These are phyloP conservation scores for Emydomyces testavorans DNA, from an alignment of 2,329 filamentous ascomycete genomes.

Conservation along the genomic window DNA sequence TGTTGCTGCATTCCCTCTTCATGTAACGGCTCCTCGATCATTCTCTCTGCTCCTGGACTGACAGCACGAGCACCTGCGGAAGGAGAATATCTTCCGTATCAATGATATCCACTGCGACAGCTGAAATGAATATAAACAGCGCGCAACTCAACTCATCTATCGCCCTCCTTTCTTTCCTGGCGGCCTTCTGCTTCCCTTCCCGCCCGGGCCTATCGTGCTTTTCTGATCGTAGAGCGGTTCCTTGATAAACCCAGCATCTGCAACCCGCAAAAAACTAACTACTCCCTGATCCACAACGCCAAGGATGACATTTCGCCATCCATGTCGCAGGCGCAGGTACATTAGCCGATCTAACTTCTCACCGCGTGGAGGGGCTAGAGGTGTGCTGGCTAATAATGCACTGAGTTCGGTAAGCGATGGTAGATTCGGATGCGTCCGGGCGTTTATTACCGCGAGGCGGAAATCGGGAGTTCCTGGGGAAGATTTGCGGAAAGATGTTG, in stretches of 20 bases:
- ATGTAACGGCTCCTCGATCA: no score
- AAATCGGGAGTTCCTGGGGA: constrained; percentile 70
- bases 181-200: constrained; percentile 20
- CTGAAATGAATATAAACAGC: background rate
- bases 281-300: constrained; percentile 84
- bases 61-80: no score
- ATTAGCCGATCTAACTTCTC: constrained; percentile 43
- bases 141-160: background rate
- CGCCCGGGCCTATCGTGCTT: constrained; percentile 22
- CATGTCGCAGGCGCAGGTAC: constrained; percentile 72
- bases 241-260: constrained; percentile 65
- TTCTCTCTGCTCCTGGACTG: no score
- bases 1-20: no score
- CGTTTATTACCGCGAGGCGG: constrained; percentile 69
- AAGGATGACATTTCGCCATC: constrained; percentile 69
- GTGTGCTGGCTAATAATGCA: constrained; percentile 60
- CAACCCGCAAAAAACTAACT: constrained; percentile 73
- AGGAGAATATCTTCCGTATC: no score
- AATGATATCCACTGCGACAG: constrained; percentile 8
- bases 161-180: constrained; percentile 18
- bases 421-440: constrained; percentile 52
- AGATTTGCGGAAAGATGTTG: constrained; percentile 63
- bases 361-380: constrained; percentile 50
- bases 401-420: constrained; percentile 63
- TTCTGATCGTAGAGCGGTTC: constrained; percentile 55